A percentile compares a stretch with the other conserved stretches of the same genome.
These are phyloP conservation scores for Mucor lusitanicus DNA, from an alignment of 371 early-diverging fungal species.

Conservation along the genomic window DNA sequence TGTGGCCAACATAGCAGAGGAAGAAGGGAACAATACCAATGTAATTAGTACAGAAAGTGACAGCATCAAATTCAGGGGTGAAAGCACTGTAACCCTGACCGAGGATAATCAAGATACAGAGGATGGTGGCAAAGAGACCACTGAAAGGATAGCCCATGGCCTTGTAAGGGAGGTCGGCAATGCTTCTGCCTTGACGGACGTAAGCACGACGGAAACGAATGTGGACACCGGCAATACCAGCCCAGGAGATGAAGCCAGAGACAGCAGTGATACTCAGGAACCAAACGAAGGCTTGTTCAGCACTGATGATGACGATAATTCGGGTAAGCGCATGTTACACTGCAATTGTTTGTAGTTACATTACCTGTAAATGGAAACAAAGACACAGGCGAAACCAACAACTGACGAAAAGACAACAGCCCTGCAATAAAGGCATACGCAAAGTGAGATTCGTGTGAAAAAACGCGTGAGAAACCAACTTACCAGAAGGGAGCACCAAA, in stretches of 20 bases:
- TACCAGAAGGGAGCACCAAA: conserved; percentile 61
- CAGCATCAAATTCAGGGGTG: conserved; percentile 27
- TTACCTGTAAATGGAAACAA: conserved; percentile 53
- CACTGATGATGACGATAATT: conserved; percentile 19
- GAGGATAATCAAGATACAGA: conserved; percentile 56
- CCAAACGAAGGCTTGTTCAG: conserved; percentile 68
- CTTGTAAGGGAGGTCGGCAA: conserved; percentile 72
- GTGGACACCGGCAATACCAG: conserved; percentile 75
- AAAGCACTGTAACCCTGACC: conserved; percentile 57
- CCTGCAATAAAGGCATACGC: background rate
- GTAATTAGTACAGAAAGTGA: conserved; percentile 33
- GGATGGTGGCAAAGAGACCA: conserved; percentile 51
- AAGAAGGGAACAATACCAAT: conserved; percentile 50
- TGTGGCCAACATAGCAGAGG: conserved; percentile 48
- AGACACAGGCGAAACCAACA: conserved; percentile 59
- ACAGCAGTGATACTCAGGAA: conserved; percentile 73
- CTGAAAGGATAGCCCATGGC: conserved; percentile 74
- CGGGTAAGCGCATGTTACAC: background rate
- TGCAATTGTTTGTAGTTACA: background rate
- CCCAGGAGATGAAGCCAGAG: conserved; percentile 80
- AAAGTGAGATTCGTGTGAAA: conserved; percentile 1
- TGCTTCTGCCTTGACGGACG: conserved; percentile 65
- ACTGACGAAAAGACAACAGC: conserved; percentile 57
- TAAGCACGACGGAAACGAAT: conserved; percentile 84
- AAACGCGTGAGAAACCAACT: background rate